Percentiles rank a stretch among this genome's conserved stretches.
These are phyloP conservation scores for Aspergillus quadrilineatus DNA, from an alignment of 2,329 filamentous ascomycete genomes.

Conservation along the genomic window DNA sequence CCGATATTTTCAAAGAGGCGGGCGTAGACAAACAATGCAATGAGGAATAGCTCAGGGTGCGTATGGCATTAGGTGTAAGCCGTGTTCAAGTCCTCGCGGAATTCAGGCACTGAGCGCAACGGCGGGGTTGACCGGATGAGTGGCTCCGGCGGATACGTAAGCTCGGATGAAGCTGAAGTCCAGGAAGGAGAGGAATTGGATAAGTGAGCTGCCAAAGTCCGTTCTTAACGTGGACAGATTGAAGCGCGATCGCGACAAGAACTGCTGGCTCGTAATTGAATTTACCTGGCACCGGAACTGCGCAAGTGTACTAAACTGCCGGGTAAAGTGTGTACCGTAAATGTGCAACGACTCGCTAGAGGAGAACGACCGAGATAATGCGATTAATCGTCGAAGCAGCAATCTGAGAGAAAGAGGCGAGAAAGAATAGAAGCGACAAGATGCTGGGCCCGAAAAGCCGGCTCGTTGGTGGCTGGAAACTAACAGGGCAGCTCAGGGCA, in stretches of 20 bases:
- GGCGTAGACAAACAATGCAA: neutral
- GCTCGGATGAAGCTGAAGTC: conserved; percentile 16
- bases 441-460: conserved; percentile 8
- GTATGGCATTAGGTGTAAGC: conserved; percentile 8
- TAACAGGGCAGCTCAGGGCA: conserved; percentile 30
- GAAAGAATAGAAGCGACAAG: conserved; percentile 21
- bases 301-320: conserved; percentile 17
- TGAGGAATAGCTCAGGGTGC: neutral
- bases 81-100: conserved; percentile 11
- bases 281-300: conserved; percentile 16
- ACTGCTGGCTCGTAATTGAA: conserved; percentile 15
- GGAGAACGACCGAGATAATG: conserved; percentile 18
- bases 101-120: conserved; percentile 17
- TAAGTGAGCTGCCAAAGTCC: conserved; percentile 9
- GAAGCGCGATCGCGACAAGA: conserved; percentile 4
- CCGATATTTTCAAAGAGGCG: neutral
- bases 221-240: conserved; percentile 17
- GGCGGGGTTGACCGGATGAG: conserved; percentile 19
- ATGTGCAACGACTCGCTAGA: conserved; percentile 19
- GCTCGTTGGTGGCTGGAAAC: conserved; percentile 34
- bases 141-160: conserved; percentile 22
- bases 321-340: conserved; percentile 19
- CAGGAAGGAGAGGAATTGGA: conserved; percentile 15
- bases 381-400: conserved; percentile 23
- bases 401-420: conserved; percentile 23